Percentiles rank a stretch among this genome's conserved stretches.
Conservation (phyloP, 108 stramenopile genomes). For the Skeletonema grethae region DNA sequence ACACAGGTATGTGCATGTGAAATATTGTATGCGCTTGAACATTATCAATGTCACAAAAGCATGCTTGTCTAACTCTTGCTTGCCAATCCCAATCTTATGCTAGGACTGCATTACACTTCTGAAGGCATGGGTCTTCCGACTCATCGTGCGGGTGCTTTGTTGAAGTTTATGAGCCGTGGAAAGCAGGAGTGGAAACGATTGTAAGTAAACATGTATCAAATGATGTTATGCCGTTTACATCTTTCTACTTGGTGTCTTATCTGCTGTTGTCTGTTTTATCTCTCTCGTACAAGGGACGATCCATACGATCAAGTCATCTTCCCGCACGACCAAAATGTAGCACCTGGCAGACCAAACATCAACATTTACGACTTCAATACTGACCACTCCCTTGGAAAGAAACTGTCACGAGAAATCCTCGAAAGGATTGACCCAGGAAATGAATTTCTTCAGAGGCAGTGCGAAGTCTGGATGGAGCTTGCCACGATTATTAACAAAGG, state of each 20-base stretch:
- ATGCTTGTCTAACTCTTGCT: no score
- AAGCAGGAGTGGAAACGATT: constrained; percentile 55
- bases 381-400: constrained; percentile 16
- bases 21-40: no score
- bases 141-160: constrained; percentile 50
- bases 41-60: no score
- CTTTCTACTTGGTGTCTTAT: no score
- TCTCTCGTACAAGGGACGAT: constrained; percentile 24
- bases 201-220: constrained; percentile 4
- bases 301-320: constrained; percentile 63
- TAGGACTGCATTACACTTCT: constrained; percentile 59
- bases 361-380: constrained; percentile 46
- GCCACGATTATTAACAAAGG: constrained; percentile 49
- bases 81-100: no score
- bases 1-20: no score
- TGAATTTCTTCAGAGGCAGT: constrained; percentile 27
- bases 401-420: constrained; percentile 30
- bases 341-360: constrained; percentile 38
- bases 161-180: constrained; percentile 59
- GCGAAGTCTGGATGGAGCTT: constrained; percentile 48
- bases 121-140: constrained; percentile 46
- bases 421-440: constrained; percentile 43
- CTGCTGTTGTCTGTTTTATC: no score
- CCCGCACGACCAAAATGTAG: constrained; percentile 34
- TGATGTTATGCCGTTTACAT: not conserved